A percentile compares a stretch with the other conserved stretches of the same genome.
These are phyloP conservation scores for Quillaja saponaria DNA, from an alignment of 306 rosid species.

Conservation along the genomic window DNA sequence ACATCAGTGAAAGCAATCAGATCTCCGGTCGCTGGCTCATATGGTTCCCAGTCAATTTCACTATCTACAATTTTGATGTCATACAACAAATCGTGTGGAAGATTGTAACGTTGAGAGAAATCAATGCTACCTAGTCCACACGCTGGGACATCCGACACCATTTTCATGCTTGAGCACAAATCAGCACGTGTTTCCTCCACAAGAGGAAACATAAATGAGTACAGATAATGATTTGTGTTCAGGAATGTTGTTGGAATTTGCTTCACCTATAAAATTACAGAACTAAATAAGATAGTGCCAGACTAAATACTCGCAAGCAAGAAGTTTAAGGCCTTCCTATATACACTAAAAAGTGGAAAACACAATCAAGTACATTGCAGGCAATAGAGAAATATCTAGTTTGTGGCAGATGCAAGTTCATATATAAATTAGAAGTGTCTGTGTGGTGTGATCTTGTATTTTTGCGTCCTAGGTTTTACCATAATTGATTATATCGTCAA, in stretches of 20 bases:
- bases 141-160: slow-evolving; percentile 32
- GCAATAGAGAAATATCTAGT: too few relatives aligned
- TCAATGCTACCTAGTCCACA: slow-evolving; percentile 31
- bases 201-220: slow-evolving; percentile 37
- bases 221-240: slow-evolving; percentile 27
- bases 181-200: slow-evolving; percentile 48
- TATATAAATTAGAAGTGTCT: too few relatives aligned
- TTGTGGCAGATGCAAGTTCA: too few relatives aligned
- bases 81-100: slow-evolving; percentile 36
- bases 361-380: slow-evolving; percentile 18
- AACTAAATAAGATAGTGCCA: slow-evolving; percentile 14
- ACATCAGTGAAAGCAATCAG: slow-evolving; percentile 35
- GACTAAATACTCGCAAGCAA: too few relatives aligned
- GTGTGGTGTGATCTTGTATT: too few relatives aligned
- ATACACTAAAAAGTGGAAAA: background rate
- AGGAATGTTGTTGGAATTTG: slow-evolving; percentile 38
- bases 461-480: too few relatives aligned
- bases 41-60: slow-evolving; percentile 4
- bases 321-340: too few relatives aligned
- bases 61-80: slow-evolving; percentile 19
- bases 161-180: slow-evolving; percentile 35
- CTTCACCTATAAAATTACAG: slow-evolving; percentile 36
- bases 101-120: slow-evolving; percentile 23
- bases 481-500: too few relatives aligned
- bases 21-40: slow-evolving; percentile 39